Base-by-base conservation (phyloP, 2,329 filamentous ascomycete species). In the Atkinsonella hypoxylon region DNA sequence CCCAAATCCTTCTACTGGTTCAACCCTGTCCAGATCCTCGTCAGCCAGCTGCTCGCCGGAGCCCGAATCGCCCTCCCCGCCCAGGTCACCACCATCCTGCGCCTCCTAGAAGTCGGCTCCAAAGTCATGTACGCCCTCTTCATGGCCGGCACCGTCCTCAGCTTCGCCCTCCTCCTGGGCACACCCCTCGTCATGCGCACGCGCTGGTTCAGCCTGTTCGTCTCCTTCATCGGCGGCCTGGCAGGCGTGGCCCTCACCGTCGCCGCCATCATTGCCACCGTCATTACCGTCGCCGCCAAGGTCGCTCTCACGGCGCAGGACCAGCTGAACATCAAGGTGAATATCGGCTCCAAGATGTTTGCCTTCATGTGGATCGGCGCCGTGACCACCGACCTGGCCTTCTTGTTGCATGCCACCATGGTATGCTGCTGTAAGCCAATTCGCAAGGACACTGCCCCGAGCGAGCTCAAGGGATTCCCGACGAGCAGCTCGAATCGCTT, bases 91-190 rank as follows among this genome's bases (percentile, higher is more conserved):
- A 75, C 82, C 54, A 83, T 90, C 57, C 79, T 96, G 47, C 73
- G 76, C 53, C 77, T 95, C 52, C 83, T 95, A 57, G 77, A 78
- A 50, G 75, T 84, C 52, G 85, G 83, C 45, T 91, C 85, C 9
- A 78, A 87, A 61, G 79, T 86, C 76, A 95, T 96, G 89, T 95
- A 94, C 62, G 86, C 79, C 55, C 83, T 91, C 67, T 95, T 94
- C 75, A 70, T 96, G 46, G 75, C 82, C 8, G 83, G 81, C 47
- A 74, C 81, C 42, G 74, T 83, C 58, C 71, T 95, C 61, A 81
- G 80, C 63, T 83, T 87, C 61, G 62, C 90, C 57, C 78, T 89
- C 58, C 79, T 93, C 54, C 78, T 90, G 62, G 58, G 83, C 67
- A 66, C 85, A 63, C 59, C 73, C 69, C 57, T 84, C 67, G 77